Base-by-base conservation (phyloP, 2,329 filamentous ascomycete genomes). In the Periconia sp. region DNA sequence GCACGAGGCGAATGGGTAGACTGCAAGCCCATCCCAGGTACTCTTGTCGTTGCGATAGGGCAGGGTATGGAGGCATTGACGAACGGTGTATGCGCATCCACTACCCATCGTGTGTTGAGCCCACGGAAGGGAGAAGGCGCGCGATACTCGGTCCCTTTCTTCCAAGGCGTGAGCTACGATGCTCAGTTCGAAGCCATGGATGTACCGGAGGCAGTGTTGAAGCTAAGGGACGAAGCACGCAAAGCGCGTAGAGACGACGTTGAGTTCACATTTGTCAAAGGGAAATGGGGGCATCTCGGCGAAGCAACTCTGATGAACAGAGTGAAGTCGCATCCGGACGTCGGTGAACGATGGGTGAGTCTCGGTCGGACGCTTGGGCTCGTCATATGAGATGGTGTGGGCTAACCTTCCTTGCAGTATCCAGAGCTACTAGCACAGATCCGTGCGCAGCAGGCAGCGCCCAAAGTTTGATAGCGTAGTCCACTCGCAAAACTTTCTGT, bases 51-150 rank as follows among this genome's bases (percentile, higher is more conserved):
- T 1, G 91, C 90, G 9, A 92, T 96, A 62, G 91, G 91, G 0
- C 91, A 95, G 74, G 91, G 90, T 0, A 82, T 96, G 65, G 91
- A 96, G 77, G 91, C 91, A 5, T 76, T 96, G 60, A 95, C 91
- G 18, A 85, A 85, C 57, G 91, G 91, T 31, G 91, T 94, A 2
- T 94, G 91, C 71, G 85, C 88, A 59, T 77, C 85, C 57, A 95
- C 91, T 2, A 94, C 91, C 41, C 91, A 95, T 73, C 82, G 91
- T 10, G 91, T 95, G 35, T 79, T 94, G n/a, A 89, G 85, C 30
- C 91, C 91, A 0, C 68, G 77, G 1, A 83, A 84, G 8, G 90
- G 89, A 13, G 77, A 82, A 10, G 91, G 90, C 3, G 80, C 91
- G 31, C 80, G 91, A 50, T 93, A 86, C 77, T 90, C 85, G 8